Base-by-base conservation (phyloP, 495 filamentous ascomycete genomes). In the Talaromyces wortmannii region DNA sequence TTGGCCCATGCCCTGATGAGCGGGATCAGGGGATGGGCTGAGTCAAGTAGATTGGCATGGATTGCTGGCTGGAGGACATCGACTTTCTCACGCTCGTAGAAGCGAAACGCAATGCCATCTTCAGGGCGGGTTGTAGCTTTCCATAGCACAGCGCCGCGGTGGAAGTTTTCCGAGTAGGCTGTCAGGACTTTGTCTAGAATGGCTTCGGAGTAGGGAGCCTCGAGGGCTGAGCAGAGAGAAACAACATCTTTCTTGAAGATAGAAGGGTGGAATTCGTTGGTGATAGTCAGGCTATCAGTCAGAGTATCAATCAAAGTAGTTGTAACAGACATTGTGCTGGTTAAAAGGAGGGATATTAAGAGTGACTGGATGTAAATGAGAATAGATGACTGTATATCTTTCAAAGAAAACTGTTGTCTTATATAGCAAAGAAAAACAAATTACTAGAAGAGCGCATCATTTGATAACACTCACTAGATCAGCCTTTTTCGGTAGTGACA, bases 91-190 rank as follows among this genome's bases (percentile, higher is more conserved):
- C 57, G 57, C 31, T 59, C 57, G 13, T 57, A 57, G 15, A 57
- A 59, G n/a, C 57, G 57, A 13, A 57, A 59, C 17, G 56, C 56
- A 16, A 59, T 45, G 15, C 33, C 57, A 47, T 59, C 57, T 40
- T 51, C 45, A n/a, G n/a, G 30, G 48, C 57, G 36, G 31, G 48
- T 48, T 2, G 57, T 59, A 12, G 54, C 53, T 43, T 55, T 46
- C 57, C 57, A 59, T 42, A 52, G 55, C 17, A 59, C 57, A 5
- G 57, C 57, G 3, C 57, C 57, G 3, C 56, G 45, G 11, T 40
- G 43, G 36, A 57, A 59, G 33, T 56, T 59, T 30, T 50, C 45
- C n/a, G 23, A 33, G 13, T 57, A 59, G 36, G 46, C 45, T n/a
- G 43, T 18, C 32, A 53, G 36, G 33, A 53, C 8, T 13, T 17